Percentiles rank a stretch among this genome's conserved stretches.
phyloP scores from a whole-genome alignment of 148 eudicot genomes.

The Agrostemma githago region DNA sequence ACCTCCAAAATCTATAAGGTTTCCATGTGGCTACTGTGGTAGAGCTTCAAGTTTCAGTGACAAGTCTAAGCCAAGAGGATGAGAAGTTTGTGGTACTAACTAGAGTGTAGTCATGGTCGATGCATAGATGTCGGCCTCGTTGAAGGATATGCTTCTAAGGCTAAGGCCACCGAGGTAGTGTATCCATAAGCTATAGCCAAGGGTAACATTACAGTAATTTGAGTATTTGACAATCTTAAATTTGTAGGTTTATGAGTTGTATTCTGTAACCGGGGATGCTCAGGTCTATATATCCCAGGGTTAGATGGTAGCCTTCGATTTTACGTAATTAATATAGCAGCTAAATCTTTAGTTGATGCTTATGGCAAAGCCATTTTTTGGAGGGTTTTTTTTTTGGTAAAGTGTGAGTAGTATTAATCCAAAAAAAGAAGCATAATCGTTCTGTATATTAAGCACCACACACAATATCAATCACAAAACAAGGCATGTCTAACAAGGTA shows the following conservation, averaged over 20 bases:
- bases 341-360: background rate
- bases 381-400: too few relatives aligned
- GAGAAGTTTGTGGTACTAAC: background rate
- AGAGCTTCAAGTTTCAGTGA: background rate
- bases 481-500: too few relatives aligned
- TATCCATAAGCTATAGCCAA: background rate
- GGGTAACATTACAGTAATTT: background rate
- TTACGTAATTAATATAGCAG: background rate
- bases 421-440: too few relatives aligned
- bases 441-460: too few relatives aligned
- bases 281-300: background rate
- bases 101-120: background rate
- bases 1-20: slow-evolving; percentile 30
- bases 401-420: too few relatives aligned
- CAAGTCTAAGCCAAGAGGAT: background rate
- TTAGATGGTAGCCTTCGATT: background rate
- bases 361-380: too few relatives aligned
- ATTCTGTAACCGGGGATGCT: background rate
- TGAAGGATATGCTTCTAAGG: background rate
- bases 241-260: background rate
- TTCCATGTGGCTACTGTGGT: background rate
- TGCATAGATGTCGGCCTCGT: background rate
- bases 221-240: background rate
- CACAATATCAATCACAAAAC: too few relatives aligned
- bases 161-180: background rate